These are phyloP conservation scores for Kalaharituber pfeilii DNA, from an alignment of 2,329 filamentous ascomycete species.

Conservation along the genomic window DNA sequence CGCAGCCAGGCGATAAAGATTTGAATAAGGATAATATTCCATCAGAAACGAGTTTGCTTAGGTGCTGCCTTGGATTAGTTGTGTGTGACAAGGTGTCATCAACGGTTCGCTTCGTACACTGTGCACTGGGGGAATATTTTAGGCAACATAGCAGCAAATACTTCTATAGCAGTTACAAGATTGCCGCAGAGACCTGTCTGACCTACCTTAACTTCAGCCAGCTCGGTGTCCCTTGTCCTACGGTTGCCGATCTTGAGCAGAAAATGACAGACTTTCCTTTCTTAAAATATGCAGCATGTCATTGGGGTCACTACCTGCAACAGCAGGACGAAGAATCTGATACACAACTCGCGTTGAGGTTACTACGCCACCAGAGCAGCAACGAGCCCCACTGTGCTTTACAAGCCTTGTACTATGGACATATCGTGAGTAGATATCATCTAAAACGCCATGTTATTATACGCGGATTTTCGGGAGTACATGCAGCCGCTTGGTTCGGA, in stretches of 20 bases:
- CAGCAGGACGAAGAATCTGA: neutral
- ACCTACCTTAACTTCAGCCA: conserved; percentile 2
- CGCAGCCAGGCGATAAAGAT: neutral
- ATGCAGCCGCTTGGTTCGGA: neutral
- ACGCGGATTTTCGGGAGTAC: neutral
- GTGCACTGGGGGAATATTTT: conserved; percentile 3
- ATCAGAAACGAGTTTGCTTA: neutral
- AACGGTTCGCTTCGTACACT: conserved; percentile 4
- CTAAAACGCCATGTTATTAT: neutral
- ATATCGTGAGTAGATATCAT: neutral
- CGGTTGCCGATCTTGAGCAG: neutral
- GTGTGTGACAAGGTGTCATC: neutral
- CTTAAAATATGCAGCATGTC: neutral
- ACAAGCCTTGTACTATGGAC: neutral
- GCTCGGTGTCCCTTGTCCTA: neutral
- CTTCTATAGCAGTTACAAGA: neutral
- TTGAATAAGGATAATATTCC: neutral
- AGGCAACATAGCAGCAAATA: neutral
- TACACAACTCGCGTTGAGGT: neutral
- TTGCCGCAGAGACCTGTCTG: neutral
- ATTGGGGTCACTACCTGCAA: neutral
- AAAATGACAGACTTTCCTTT: neutral
- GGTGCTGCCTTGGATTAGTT: conserved; percentile 3
- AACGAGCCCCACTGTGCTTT: neutral
- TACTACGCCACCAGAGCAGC: neutral